Evolutionary conservation across 2,329 filamentous ascomycete species (phyloP).

Genomic region (Colletotrichum australisinense): DNA sequence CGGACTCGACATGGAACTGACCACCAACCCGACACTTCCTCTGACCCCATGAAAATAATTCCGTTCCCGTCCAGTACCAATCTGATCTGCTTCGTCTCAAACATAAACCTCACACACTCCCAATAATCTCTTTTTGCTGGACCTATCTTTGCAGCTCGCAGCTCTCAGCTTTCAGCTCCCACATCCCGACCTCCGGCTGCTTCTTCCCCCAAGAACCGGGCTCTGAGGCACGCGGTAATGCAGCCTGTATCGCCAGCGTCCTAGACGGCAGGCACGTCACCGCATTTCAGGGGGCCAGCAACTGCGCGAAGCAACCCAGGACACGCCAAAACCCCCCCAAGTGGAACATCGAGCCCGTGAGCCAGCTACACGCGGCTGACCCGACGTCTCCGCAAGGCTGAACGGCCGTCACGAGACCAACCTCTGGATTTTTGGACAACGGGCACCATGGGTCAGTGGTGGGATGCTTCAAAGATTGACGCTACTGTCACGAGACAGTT

Average conservation of each 20-base stretch:
- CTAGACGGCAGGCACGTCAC: constrained; percentile 30
- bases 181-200: constrained; percentile 1
- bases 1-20: constrained; percentile 21
- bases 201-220: background rate
- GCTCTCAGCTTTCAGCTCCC: background rate
- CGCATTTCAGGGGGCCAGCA: constrained; percentile 2
- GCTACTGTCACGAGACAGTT: constrained; percentile 76
- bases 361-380: constrained; percentile 1
- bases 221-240: constrained; percentile 26
- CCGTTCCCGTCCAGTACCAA: constrained; percentile 24
- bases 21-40: constrained; percentile 27
- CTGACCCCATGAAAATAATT: constrained; percentile 31
- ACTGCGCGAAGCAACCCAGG: constrained; percentile 5
- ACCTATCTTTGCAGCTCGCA: background rate
- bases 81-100: constrained; percentile 28
- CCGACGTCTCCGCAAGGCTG: constrained; percentile 9
- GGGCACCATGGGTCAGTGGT: constrained; percentile 62
- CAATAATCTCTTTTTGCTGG: background rate
- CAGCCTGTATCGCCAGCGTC: constrained; percentile 21
- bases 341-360: background rate
- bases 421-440: background rate
- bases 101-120: constrained; percentile 30
- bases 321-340: background rate
- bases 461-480: constrained; percentile 77
- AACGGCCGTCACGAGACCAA: background rate